Conservation (phyloP, 106 monocot genomes). For the Agapanthus africanus region DNA sequence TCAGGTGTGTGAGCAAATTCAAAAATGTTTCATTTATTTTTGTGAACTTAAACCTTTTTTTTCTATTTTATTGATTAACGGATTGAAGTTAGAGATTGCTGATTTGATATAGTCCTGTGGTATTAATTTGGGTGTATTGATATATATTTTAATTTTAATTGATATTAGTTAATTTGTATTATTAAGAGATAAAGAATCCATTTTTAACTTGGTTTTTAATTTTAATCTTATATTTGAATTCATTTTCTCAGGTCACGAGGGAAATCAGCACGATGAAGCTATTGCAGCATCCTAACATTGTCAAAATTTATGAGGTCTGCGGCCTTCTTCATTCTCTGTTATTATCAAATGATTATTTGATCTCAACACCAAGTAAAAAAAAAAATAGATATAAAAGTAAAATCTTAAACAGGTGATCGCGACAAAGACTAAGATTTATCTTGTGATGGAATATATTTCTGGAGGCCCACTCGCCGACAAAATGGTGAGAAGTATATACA, state of each 20-base stretch:
- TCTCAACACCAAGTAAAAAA: neutral
- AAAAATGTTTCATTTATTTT: neutral
- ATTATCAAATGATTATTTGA: neutral
- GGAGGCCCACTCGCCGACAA: constrained; percentile 68
- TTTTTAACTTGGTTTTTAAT: too few species aligned
- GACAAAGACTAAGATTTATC: constrained; percentile 55
- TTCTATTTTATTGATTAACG: too few species aligned
- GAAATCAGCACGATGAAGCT: constrained; percentile 76
- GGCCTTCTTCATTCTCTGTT: neutral
- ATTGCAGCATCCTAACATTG: constrained; percentile 64
- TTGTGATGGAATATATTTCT: constrained; percentile 69
- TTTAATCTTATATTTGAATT: too few species aligned
- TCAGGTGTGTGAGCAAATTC: constrained; percentile 40
- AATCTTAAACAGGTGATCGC: constrained; percentile 44
- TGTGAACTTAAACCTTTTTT: constrained; percentile 3
- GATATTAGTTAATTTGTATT: too few species aligned
- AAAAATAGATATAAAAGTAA: too few species aligned
- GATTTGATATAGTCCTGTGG: too few species aligned
- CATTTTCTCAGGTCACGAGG: constrained; percentile 46
- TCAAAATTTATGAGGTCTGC: constrained; percentile 50
- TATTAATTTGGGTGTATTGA: too few species aligned
- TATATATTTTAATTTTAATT: too few species aligned
- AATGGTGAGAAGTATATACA: too few species aligned
- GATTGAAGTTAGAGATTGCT: too few species aligned
- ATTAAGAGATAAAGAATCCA: too few species aligned